Percentiles rank a stretch among this genome's conserved stretches.
Evolutionary conservation across 1,284 basidiomycete genomes (phyloP).

Genomic region (Ganoderma sinense): DNA sequence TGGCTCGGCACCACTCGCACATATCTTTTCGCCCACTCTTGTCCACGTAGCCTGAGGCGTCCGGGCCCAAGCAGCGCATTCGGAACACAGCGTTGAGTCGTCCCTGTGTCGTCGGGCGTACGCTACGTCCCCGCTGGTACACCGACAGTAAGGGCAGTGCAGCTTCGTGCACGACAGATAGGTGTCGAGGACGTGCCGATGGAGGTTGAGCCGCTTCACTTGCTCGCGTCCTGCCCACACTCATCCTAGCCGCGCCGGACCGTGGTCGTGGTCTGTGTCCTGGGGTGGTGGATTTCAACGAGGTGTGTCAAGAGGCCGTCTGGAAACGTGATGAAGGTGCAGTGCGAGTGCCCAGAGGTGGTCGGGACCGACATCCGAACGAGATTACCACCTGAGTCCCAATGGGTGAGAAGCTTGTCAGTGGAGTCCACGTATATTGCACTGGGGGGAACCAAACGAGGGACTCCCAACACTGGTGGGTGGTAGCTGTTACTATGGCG

Average conservation of each 20-base stretch:
- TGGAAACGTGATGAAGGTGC: not conserved
- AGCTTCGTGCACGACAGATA: not conserved
- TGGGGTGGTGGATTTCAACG: not conserved
- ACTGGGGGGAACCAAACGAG: not conserved
- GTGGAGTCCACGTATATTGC: too few species aligned
- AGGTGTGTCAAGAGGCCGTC: not conserved
- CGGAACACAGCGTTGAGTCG: not conserved
- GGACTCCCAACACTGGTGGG: not conserved
- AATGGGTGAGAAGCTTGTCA: not conserved
- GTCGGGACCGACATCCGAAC: not conserved
- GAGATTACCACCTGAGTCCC: not conserved
- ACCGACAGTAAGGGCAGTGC: slow-evolving; percentile 3
- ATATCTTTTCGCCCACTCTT: too few species aligned
- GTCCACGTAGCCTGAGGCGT: too few species aligned
- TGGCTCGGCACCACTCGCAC: too few species aligned
- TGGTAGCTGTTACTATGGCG: not conserved
- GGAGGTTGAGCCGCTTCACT: not conserved
- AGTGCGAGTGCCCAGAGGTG: not conserved
- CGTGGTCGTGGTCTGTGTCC: not conserved
- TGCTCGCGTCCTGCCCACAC: not conserved
- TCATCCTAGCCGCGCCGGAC: not conserved
- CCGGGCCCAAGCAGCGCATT: not conserved
- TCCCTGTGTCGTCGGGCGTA: not conserved
- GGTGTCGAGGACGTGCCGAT: not conserved
- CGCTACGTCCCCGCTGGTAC: not conserved